Evolutionary conservation across 352 stramenopile genomes (phyloP).

Genomic region (Thalassiosira mediterranea): DNA sequence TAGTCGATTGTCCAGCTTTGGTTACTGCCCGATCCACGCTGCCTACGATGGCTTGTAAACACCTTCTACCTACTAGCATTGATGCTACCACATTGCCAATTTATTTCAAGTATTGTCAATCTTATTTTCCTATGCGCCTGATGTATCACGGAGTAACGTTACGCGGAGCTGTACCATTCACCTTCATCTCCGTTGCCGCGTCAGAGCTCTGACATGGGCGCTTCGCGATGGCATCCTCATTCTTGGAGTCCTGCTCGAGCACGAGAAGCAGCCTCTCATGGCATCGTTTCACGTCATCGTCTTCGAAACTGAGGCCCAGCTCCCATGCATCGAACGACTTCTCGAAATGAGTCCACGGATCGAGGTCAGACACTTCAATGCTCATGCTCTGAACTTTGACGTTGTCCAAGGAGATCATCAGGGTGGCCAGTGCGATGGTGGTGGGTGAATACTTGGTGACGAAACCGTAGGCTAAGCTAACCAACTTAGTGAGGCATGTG

Average conservation of each 20-base stretch:
- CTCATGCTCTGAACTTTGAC: background rate
- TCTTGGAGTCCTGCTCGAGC: background rate
- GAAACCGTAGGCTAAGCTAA: slow-evolving; percentile 6
- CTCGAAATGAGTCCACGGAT: background rate
- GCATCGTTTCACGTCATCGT: background rate
- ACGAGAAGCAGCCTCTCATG: background rate
- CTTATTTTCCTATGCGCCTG: too few species aligned
- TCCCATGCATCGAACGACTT: background rate
- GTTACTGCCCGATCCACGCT: too few species aligned
- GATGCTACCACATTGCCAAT: too few species aligned
- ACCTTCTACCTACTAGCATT: too few species aligned
- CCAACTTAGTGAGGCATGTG: slow-evolving; percentile 6
- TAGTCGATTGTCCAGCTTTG: too few species aligned
- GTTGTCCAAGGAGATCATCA: slow-evolving; percentile 9
- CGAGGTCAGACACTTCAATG: background rate
- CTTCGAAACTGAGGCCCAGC: background rate
- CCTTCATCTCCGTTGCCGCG: background rate
- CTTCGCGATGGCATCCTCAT: background rate
- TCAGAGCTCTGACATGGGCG: background rate
- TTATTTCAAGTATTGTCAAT: too few species aligned
- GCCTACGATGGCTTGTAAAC: too few species aligned
- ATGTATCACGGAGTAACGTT: background rate
- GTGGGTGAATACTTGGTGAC: background rate
- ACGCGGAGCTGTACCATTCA: background rate
- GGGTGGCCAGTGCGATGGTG: slow-evolving; percentile 11